These are phyloP conservation scores for Inga oerstediana DNA, from an alignment of 306 rosid species.

Conservation along the genomic window DNA sequence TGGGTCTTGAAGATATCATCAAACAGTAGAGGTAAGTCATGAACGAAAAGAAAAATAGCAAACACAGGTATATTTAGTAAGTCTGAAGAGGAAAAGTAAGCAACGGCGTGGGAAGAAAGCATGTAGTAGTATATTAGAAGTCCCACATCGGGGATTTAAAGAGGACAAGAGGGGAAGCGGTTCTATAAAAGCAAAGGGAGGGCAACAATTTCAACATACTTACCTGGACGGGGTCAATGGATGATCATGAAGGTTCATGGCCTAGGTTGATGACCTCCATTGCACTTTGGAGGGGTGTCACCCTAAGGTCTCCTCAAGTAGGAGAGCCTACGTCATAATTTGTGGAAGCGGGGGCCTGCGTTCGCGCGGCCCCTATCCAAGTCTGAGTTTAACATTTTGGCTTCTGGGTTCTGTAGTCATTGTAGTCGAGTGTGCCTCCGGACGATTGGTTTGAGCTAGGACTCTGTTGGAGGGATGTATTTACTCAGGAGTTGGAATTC, in stretches of 20 bases:
- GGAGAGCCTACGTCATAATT: slow-evolving; percentile 46
- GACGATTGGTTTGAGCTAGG: too few relatives aligned
- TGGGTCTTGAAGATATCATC: background rate
- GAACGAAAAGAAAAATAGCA: background rate
- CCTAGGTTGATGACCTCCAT: slow-evolving; percentile 54
- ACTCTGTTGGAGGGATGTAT: too few relatives aligned
- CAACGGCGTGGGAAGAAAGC: background rate
- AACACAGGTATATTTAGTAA: too few relatives aligned
- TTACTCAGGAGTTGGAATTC: too few relatives aligned
- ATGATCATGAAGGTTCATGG: slow-evolving; percentile 37
- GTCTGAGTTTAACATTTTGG: too few relatives aligned
- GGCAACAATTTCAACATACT: slow-evolving; percentile 15
- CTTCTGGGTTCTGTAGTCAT: too few relatives aligned
- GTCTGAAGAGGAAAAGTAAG: background rate
- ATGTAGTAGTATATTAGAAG: background rate
- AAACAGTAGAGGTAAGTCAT: background rate
- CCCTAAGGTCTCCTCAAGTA: slow-evolving; percentile 28
- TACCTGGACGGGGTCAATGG: slow-evolving; percentile 57
- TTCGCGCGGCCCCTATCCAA: slow-evolving; percentile 38
- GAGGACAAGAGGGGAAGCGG: background rate
- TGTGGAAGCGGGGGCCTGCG: slow-evolving; percentile 38
- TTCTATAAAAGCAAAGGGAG: background rate
- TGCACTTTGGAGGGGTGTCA: slow-evolving; percentile 37
- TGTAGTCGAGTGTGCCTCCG: too few relatives aligned
- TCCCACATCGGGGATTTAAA: background rate